A percentile compares a stretch with the other conserved stretches of the same genome.
Evolutionary conservation across 495 filamentous ascomycete species (phyloP).

Genomic region (Evansstolkia leycettana): DNA sequence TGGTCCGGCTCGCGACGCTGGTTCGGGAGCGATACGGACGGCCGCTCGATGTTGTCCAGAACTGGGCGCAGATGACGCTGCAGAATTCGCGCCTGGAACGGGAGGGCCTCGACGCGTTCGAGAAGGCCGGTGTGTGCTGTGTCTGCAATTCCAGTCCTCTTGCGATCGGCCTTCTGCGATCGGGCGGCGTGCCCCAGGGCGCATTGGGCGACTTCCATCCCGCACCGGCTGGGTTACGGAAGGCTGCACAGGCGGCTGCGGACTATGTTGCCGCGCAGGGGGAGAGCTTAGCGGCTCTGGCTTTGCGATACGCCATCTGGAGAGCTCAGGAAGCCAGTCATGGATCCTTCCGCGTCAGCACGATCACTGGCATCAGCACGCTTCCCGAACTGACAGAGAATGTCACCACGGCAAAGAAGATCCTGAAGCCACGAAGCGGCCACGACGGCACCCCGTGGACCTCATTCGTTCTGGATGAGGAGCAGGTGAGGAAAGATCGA

Average conservation of each 20-base stretch:
- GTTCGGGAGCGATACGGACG: conserved; percentile 55
- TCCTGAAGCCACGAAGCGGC: not conserved
- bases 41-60: conserved; percentile 70
- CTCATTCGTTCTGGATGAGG: not conserved
- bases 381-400: conserved; percentile 4
- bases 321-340: not conserved
- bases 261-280: conserved; percentile 41
- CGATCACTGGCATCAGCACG: conserved; percentile 5
- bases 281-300: conserved; percentile 60
- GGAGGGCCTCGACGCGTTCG: conserved; percentile 39
- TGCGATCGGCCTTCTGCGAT: conserved; percentile 67
- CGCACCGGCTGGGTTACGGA: conserved; percentile 48
- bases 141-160: conserved; percentile 73
- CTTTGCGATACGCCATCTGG: conserved; percentile 52
- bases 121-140: conserved; percentile 53
- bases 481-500: not conserved
- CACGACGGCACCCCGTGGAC: not conserved
- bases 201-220: conserved; percentile 69
- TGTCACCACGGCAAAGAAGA: not conserved
- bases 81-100: conserved; percentile 56
- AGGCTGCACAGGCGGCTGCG: conserved; percentile 35
- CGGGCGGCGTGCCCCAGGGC: conserved; percentile 56
- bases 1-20: conserved; percentile 51
- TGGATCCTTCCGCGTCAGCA: conserved; percentile 1
- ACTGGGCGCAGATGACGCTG: conserved; percentile 72